These are phyloP conservation scores for Hypoxylon sp. DNA, from an alignment of 2,329 filamentous ascomycete species.

Conservation along the genomic window DNA sequence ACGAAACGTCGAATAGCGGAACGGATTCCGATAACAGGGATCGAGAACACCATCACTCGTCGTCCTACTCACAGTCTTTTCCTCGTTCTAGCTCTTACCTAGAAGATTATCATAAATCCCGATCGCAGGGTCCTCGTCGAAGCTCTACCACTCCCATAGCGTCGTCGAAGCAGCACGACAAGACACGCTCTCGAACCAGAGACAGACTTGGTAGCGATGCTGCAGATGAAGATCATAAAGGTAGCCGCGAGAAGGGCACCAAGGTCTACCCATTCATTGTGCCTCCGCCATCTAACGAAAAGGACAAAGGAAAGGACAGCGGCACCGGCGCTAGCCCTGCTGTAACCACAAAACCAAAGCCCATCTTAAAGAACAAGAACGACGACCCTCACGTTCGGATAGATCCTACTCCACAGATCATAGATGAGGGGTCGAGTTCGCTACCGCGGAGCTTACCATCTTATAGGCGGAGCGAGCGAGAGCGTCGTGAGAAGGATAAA, in stretches of 20 bases:
- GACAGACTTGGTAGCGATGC: constrained; percentile 11
- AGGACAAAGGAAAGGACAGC: constrained; percentile 42
- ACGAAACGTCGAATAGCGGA: constrained; percentile 28
- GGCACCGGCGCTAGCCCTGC: constrained; percentile 51
- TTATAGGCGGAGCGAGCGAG: constrained; percentile 52
- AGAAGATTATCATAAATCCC: constrained; percentile 34
- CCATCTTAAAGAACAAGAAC: constrained; percentile 73
- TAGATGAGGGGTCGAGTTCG: constrained; percentile 57
- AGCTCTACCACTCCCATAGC: constrained; percentile 25
- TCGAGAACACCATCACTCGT: constrained; percentile 12
- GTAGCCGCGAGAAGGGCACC: constrained; percentile 49
- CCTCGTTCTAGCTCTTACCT: constrained; percentile 35
- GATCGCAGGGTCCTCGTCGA: constrained; percentile 36
- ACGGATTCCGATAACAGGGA: constrained; percentile 22
- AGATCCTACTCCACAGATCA: constrained; percentile 58
- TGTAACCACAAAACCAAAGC: constrained; percentile 62
- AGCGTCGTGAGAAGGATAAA: constrained; percentile 40
- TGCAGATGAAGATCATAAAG: constrained; percentile 18
- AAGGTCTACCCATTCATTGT: constrained; percentile 59
- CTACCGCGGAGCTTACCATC: constrained; percentile 49
- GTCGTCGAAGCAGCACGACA: constrained; percentile 36
- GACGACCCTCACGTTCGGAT: constrained; percentile 68
- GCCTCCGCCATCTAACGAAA: constrained; percentile 48
- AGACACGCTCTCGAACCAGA: constrained; percentile 3
- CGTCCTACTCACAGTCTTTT: constrained; percentile 44